phyloP scores from a whole-genome alignment of 2,329 filamentous ascomycete genomes.

The Berkeleyomyces basicola region DNA sequence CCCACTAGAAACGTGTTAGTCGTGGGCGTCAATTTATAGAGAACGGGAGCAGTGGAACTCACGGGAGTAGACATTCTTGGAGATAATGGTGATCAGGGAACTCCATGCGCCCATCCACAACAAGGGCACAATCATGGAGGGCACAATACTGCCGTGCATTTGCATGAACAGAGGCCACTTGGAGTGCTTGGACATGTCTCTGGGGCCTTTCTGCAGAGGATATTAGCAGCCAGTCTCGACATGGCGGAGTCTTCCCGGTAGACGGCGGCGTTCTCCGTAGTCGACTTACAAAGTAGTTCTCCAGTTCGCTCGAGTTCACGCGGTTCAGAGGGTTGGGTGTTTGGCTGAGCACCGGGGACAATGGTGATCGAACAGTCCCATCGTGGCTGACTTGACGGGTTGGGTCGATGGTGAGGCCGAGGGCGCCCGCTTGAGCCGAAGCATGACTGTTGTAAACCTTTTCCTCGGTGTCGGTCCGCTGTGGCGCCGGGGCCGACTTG shows the following conservation, averaged over 20 bases:
- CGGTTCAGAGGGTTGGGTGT: constrained; percentile 12
- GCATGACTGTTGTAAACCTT: constrained; percentile 5
- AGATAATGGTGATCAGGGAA: constrained; percentile 44
- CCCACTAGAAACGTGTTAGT: constrained; percentile 21
- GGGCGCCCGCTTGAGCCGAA: constrained; percentile 6
- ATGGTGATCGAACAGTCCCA: constrained; percentile 7
- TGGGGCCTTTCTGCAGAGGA: constrained; percentile 30
- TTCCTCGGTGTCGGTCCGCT: constrained; percentile 9
- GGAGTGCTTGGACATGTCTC: constrained; percentile 55
- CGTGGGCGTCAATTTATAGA: neutral
- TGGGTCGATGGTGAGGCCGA: constrained; percentile 10
- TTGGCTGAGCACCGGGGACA: constrained; percentile 10
- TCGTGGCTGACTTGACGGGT: constrained; percentile 8
- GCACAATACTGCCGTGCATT: constrained; percentile 58
- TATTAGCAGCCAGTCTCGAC: neutral
- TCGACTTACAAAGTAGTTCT: constrained; percentile 15
- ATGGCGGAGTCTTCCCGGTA: neutral
- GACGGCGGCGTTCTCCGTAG: neutral
- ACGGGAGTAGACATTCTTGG: constrained; percentile 23
- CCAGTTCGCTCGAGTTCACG: constrained; percentile 13
- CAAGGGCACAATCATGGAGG: constrained; percentile 57
- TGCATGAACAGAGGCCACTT: constrained; percentile 63
- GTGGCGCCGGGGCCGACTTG: constrained; percentile 2
- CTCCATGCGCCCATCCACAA: constrained; percentile 47
- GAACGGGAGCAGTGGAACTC: neutral